Evolutionary conservation across 345 rosid species (phyloP), one percentile per base, ranked within the genome.

Genomic region (Bruguiera gymnorhiza): DNA sequence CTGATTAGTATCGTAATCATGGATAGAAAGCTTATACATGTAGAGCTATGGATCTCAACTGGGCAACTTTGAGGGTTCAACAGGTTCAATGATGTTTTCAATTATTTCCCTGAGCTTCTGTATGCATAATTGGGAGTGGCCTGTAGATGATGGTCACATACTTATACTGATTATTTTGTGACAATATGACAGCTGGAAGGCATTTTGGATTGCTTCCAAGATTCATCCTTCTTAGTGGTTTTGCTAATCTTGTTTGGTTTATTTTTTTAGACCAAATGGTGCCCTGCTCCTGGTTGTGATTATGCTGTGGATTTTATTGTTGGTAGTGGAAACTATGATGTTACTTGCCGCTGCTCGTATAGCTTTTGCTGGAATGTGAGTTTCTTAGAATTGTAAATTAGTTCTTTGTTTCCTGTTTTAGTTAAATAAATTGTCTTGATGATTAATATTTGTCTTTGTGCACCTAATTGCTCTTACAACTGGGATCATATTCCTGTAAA

Each of bases 261-360:
- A 15, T 50, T 73, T 62, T 85, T 85, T 70, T 75, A 96, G 99
- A 90, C 94, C 82, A 96, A 96, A 75, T 96, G 98, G 99, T 95
- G 98, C 80, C 99, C 99, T 74, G 99, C 99, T 61, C 98, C 98
- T 1, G 98, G 98, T 61, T 96, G 99, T 64, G 98, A 92, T 43
- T 80, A 72, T 77, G 99, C 99, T n/a, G 85, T 96, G 80, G 91
- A 92, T 76, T 92, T 89, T 86, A 71, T 76, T 69, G 85, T 87
- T 58, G 98, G 99, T 59, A 73, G 87, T 78, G 99, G 86, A 75
- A 87, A 70, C 73, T 95, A 71, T 74, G 98, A 92, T 78, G 91
- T 95, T 48, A 80, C 86, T 20, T 96, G 99, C 80, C 63, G 81
- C 39, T 96, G 99, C 78, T 83, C 92, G 6, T 80, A 80, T 80